A percentile compares a stretch with the other conserved stretches of the same genome.
Conservation (phyloP, 768 basidiomycete species). For the Xerocomellus intermedius region DNA sequence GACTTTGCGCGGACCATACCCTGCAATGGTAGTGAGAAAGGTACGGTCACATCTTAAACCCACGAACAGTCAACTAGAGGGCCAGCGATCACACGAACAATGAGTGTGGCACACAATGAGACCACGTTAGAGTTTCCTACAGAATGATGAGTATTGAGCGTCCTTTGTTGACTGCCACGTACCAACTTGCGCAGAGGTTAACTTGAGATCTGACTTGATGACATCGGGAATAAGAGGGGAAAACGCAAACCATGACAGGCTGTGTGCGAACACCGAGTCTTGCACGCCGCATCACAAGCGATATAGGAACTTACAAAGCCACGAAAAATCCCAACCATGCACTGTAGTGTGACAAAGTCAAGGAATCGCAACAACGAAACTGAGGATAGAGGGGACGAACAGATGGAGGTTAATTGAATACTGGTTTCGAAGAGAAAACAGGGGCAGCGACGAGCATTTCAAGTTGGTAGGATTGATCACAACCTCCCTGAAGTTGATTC, state of each 20-base stretch:
- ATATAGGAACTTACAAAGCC: not conserved
- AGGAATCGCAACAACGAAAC: not conserved
- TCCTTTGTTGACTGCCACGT: not conserved
- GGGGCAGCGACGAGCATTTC: slow-evolving; percentile 4
- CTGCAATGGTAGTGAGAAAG: not conserved
- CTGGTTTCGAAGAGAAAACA: slow-evolving; percentile 5
- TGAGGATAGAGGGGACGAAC: not conserved
- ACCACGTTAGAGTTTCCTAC: slow-evolving; percentile 49
- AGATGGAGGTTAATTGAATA: slow-evolving; percentile 9
- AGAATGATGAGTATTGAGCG: not conserved
- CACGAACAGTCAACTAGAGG: slow-evolving; percentile 46
- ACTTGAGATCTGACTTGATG: slow-evolving; percentile 50
- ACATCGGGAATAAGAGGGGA: slow-evolving; percentile 57
- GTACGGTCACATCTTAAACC: too few species aligned
- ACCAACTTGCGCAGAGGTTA: slow-evolving; percentile 47
- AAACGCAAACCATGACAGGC: slow-evolving; percentile 56
- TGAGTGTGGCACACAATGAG: slow-evolving; percentile 46
- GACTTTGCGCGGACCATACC: slow-evolving; percentile 8
- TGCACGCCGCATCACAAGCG: not conserved
- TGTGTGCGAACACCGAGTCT: slow-evolving; percentile 1
- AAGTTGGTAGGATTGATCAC: slow-evolving; percentile 4
- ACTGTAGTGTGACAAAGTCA: not conserved
- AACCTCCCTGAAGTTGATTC: slow-evolving; percentile 9
- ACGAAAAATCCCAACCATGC: slow-evolving; percentile 5
- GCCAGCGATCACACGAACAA: slow-evolving; percentile 47